These are phyloP conservation scores for Penicillium canescens DNA, from an alignment of 495 filamentous ascomycete species.

Conservation along the genomic window DNA sequence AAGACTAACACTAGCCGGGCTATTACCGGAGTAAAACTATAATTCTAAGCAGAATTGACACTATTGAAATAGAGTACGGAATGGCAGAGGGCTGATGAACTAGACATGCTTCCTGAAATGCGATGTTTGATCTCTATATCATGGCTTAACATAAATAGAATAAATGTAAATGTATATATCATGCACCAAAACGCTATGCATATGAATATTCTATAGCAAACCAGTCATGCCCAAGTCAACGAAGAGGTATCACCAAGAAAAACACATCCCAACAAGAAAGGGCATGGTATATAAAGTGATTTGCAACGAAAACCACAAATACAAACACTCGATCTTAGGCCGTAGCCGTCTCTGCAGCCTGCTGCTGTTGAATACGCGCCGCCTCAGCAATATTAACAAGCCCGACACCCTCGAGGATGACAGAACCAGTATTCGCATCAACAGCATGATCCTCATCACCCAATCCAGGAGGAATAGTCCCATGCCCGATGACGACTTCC, in stretches of 20 bases:
- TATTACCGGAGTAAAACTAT: too few relatives aligned
- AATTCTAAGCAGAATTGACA: too few relatives aligned
- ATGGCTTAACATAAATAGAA: background rate
- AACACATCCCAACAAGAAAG: background rate
- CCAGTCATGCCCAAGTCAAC: background rate
- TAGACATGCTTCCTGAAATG: too few relatives aligned
- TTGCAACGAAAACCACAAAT: background rate
- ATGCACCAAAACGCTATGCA: slow-evolving; percentile 7
- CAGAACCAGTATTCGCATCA: slow-evolving; percentile 6
- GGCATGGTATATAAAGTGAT: background rate
- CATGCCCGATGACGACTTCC: slow-evolving; percentile 39
- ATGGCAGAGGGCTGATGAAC: too few relatives aligned
- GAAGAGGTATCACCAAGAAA: slow-evolving; percentile 10
- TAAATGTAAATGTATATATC: background rate
- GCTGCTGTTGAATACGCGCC: background rate
- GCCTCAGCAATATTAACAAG: slow-evolving; percentile 16
- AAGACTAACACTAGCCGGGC: too few relatives aligned
- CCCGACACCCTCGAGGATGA: slow-evolving; percentile 23
- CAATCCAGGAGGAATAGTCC: slow-evolving; percentile 30
- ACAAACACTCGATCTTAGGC: background rate
- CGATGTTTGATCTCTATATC: too few relatives aligned
- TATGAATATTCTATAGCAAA: background rate
- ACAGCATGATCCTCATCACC: slow-evolving; percentile 20
- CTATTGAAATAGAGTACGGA: too few relatives aligned
- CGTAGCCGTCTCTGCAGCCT: background rate